These are phyloP conservation scores for Chaetomium sp. DNA, from an alignment of 2,329 filamentous ascomycete species.

Conservation along the genomic window DNA sequence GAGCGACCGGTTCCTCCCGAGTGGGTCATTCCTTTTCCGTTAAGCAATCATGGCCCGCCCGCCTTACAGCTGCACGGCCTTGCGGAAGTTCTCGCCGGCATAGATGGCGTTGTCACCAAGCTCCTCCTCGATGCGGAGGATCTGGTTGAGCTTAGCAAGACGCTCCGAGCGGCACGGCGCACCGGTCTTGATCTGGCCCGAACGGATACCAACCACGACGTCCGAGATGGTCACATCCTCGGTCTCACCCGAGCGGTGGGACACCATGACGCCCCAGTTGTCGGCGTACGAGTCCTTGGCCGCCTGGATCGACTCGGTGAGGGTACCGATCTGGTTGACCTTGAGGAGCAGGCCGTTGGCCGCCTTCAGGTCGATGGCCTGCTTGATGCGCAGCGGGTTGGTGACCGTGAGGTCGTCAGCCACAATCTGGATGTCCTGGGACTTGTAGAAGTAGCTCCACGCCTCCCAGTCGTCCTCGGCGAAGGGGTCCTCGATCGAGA, in stretches of 20 bases:
- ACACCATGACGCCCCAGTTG: conserved; percentile 99
- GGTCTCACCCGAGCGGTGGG: conserved; percentile 97
- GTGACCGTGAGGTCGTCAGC: conserved; percentile 98
- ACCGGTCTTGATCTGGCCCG: conserved; percentile 98
- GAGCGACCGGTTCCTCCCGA: conserved; percentile 16
- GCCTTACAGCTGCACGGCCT: conserved; percentile 74
- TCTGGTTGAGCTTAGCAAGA: conserved; percentile 99
- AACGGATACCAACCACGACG: conserved; percentile 91
- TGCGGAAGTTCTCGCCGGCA: conserved; percentile 89
- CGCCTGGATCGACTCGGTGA: conserved; percentile 97
- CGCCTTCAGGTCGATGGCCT: conserved; percentile 97
- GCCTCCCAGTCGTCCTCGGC: conserved; percentile 99
- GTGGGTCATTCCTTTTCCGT: not conserved
- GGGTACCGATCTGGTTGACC: conserved; percentile 99
- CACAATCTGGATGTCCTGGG: conserved; percentile 95
- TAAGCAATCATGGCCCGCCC: not conserved
- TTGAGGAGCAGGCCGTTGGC: conserved; percentile 98
- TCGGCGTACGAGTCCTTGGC: conserved; percentile 97
- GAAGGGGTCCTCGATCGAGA: conserved; percentile 98
- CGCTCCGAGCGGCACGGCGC: conserved; percentile 94
- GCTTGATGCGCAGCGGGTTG: conserved; percentile 98
- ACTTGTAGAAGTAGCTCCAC: conserved; percentile 99
- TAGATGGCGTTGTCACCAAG: conserved; percentile 87
- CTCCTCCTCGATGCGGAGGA: conserved; percentile 99
- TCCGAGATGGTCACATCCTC: conserved; percentile 99